Evolutionary conservation across 2,329 filamentous ascomycete genomes (phyloP).

Genomic region (Lasiodiplodia sp.): DNA sequence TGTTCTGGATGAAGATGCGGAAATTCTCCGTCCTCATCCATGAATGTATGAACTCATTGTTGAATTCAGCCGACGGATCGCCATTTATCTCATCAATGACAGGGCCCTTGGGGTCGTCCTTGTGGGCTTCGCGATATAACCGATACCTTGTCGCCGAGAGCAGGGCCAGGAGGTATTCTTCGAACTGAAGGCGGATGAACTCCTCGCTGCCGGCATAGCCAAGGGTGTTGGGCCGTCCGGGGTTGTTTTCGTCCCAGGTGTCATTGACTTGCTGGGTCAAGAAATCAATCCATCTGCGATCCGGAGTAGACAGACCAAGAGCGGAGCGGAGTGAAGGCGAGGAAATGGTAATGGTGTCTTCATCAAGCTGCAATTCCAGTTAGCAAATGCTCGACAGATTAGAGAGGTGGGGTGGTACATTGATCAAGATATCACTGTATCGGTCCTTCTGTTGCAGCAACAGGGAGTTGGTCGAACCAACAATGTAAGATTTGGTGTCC

Average conservation of each 20-base stretch:
- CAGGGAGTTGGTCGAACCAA: slow-evolving; percentile 95
- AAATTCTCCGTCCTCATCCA: slow-evolving; percentile 93
- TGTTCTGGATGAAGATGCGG: slow-evolving; percentile 77
- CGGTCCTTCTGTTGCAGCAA: slow-evolving; percentile 92
- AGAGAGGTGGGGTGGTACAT: slow-evolving; percentile 53
- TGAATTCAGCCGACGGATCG: slow-evolving; percentile 86
- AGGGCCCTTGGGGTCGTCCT: slow-evolving; percentile 64
- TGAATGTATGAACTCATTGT: slow-evolving; percentile 81
- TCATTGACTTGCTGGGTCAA: slow-evolving; percentile 92
- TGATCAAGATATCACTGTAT: slow-evolving; percentile 95
- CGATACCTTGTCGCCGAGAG: slow-evolving; percentile 91
- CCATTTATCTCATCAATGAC: slow-evolving; percentile 68
- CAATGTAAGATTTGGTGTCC: slow-evolving; percentile 95
- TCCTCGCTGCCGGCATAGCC: slow-evolving; percentile 96
- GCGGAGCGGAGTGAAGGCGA: slow-evolving; percentile 79
- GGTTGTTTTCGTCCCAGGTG: slow-evolving; percentile 94
- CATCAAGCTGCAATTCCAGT: slow-evolving; percentile 69
- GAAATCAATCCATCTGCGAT: slow-evolving; percentile 96
- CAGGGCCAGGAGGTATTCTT: slow-evolving; percentile 91
- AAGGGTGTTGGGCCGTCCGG: slow-evolving; percentile 88
- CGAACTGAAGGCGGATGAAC: slow-evolving; percentile 95
- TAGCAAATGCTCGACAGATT: not conserved
- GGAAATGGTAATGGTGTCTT: slow-evolving; percentile 82
- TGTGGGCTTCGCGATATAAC: slow-evolving; percentile 53
- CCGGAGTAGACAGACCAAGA: slow-evolving; percentile 80